Percentiles rank a stretch among this genome's conserved stretches.
Conservation (phyloP, 1,284 basidiomycete species). For the Sutorius eximius region DNA sequence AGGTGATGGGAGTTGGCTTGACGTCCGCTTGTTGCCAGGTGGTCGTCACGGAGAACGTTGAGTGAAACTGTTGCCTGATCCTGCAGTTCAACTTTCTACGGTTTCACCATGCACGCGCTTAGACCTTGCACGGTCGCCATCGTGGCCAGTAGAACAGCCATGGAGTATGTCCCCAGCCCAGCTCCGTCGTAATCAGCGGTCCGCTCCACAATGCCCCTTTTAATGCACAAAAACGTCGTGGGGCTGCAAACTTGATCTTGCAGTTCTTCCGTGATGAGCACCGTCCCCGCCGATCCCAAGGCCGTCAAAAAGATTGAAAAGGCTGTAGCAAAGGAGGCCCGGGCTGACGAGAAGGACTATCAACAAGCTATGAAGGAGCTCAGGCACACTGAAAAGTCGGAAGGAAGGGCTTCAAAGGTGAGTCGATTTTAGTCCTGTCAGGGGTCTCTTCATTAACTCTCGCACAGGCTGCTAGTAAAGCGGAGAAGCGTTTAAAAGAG, state of each 20-base stretch:
- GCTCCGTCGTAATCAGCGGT: background rate
- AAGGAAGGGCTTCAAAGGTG: slow-evolving; percentile 51
- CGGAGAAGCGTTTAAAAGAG: slow-evolving; percentile 46
- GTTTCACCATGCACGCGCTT: background rate
- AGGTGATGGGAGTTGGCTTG: slow-evolving; percentile 23
- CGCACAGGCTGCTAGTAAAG: slow-evolving; percentile 44
- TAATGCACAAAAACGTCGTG: background rate
- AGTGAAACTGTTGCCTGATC: background rate
- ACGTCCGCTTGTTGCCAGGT: slow-evolving; percentile 17
- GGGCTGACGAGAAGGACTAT: slow-evolving; percentile 47
- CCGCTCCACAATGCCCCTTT: slow-evolving; percentile 16
- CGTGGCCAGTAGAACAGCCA: background rate
- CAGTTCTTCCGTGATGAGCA: slow-evolving; percentile 17
- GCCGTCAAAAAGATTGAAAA: slow-evolving; percentile 48
- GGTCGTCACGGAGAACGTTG: background rate
- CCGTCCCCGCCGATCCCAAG: slow-evolving; percentile 17
- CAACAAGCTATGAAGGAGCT: slow-evolving; percentile 49
- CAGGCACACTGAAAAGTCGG: slow-evolving; percentile 45
- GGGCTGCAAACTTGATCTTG: background rate
- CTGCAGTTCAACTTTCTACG: background rate
- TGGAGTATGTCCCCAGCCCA: background rate
- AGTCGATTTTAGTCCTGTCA: background rate
- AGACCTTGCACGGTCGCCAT: too few relatives aligned
- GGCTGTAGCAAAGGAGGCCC: slow-evolving; percentile 45
- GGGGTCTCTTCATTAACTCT: background rate